phyloP scores from a whole-genome alignment of 495 filamentous ascomycete genomes.

The Oidiodendron maius region DNA sequence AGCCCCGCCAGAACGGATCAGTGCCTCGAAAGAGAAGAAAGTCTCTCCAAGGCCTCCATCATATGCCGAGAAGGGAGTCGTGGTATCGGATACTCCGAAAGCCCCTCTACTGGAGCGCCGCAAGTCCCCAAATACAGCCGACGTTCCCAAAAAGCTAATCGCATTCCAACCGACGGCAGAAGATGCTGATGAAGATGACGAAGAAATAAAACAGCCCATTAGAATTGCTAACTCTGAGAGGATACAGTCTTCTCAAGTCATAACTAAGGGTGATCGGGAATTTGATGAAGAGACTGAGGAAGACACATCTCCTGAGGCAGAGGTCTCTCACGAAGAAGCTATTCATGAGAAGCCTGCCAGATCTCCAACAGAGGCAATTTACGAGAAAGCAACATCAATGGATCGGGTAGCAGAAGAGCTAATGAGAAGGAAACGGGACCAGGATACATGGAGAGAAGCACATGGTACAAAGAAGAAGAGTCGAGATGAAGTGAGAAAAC shows the following conservation, averaged over 20 bases:
- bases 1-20: conserved; percentile 17
- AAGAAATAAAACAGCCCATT: neutral
- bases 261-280: neutral
- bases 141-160: neutral
- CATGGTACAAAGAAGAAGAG: too few species aligned
- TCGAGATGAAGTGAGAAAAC: too few species aligned
- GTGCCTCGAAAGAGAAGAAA: conserved; percentile 72
- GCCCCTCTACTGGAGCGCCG: neutral
- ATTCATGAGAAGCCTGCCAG: too few species aligned
- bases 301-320: neutral
- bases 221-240: neutral
- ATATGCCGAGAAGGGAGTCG: neutral
- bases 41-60: conserved; percentile 33
- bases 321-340: too few species aligned
- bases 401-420: too few species aligned
- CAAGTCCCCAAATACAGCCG: neutral
- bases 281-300: neutral
- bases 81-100: neutral
- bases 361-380: too few species aligned
- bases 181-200: neutral
- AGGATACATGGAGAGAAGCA: too few species aligned
- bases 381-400: too few species aligned
- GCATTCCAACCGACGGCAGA: neutral
- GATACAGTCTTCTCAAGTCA: neutral
- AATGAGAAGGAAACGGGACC: too few species aligned